Evolutionary conservation across 345 rosid species (phyloP), one percentile per base, ranked within the genome.

Genomic region (Streptanthus diversifolius): DNA sequence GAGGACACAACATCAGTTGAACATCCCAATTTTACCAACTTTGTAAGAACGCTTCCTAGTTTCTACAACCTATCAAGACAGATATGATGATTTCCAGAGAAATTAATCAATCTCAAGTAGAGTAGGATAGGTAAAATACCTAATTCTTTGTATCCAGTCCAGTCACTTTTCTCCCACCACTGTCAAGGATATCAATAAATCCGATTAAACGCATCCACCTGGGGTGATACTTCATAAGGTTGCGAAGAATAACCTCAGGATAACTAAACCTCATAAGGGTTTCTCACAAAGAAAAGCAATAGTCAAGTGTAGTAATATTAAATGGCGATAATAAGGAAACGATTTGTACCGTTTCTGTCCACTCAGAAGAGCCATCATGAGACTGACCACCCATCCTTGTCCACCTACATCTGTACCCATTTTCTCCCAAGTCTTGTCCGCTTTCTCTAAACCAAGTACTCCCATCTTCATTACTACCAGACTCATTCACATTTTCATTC

Each of bases 131-230:
- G 41, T 78, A 61, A 49, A 66, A 63, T 89, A 91, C 97, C 99
- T 80, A 95, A 87, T 81, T 95, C 99, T 86, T 91, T 95, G 92
- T 91, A 87, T 74, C 99, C 97, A 15, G 87, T 91, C 99, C 99
- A 95, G 81, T 91, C 86, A 85, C 99, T 91, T 83, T 95, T 95
- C 93, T 95, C 99, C 99, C 99, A 95, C 99, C 99, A 95, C 99
- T 95, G 99, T 81, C 91, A 95, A 88, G 77, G 80, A 88, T 82
- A 87, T 81, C 82, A 90, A 90, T 63, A 87, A 90, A 90, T 82
- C 86, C 80, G 79, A 86, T 86, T 92, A 88, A 85, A 85, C 41
- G 85, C 84, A 79, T 81, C 84, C 82, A 83, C 88, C 88, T 76
- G 83, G 89, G 86, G 78, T 79, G 77, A 83, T 87, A 77, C 83